Evolutionary conservation across 257 asterid genomes (phyloP).

Genomic region (Datura wrightii): DNA sequence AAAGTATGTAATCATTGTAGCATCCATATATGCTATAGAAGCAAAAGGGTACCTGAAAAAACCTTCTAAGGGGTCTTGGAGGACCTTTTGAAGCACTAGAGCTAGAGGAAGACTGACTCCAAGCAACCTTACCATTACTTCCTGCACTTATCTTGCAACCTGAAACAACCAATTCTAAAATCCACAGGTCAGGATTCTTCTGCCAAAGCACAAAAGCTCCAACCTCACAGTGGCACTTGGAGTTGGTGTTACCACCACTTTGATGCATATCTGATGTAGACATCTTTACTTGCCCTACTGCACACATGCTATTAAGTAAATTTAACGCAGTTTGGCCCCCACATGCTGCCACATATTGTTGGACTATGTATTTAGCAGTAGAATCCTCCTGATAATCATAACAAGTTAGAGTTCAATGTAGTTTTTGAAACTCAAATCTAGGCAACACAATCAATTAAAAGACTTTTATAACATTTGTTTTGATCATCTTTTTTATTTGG

Average conservation of each 20-base stretch:
- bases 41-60: constrained; percentile 68
- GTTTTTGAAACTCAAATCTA: neutral
- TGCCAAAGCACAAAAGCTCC: constrained; percentile 96
- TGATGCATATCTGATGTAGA: constrained; percentile 49
- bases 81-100: constrained; percentile 68
- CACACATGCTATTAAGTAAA: constrained; percentile 73
- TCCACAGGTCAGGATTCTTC: constrained; percentile 87
- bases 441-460: neutral
- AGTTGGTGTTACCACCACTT: constrained; percentile 25
- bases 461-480: neutral
- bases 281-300: constrained; percentile 87
- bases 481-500: neutral
- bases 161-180: constrained; percentile 76
- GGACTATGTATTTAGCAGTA: constrained; percentile 91
- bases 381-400: constrained; percentile 64
- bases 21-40: neutral
- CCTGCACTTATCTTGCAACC: constrained; percentile 78
- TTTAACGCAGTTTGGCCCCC: constrained; percentile 73
- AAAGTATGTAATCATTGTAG: too few species aligned
- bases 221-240: constrained; percentile 47
- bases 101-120: constrained; percentile 78
- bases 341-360: constrained; percentile 89
- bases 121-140: constrained; percentile 77
- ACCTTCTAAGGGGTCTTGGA: constrained; percentile 83
- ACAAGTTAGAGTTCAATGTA: neutral